Percentiles rank a stretch among this genome's conserved stretches.
These are phyloP conservation scores for Lactuca sativa DNA, from an alignment of 129 eudicot species.

Conservation along the genomic window DNA sequence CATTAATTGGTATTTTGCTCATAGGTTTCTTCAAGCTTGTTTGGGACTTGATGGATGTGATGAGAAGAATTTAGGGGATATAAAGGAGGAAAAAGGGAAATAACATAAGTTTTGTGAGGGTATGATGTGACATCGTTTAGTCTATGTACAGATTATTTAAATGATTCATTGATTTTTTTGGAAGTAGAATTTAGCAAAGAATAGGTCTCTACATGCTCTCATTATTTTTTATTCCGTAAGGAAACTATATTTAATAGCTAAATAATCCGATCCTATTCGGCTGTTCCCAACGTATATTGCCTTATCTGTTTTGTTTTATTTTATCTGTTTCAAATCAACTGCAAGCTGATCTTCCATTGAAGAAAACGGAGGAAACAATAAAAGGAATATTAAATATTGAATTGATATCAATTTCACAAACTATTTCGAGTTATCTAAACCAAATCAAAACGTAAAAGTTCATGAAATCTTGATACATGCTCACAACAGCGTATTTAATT, in stretches of 20 bases:
- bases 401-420: no score
- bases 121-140: slow-evolving; percentile 11
- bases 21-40: slow-evolving; percentile 40
- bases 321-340: no score
- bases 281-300: no score
- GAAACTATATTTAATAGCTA: slow-evolving; percentile 6
- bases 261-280: background rate
- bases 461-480: no score
- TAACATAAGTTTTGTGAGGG: slow-evolving; percentile 17
- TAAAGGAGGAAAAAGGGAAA: slow-evolving; percentile 10
- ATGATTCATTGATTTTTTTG: slow-evolving; percentile 33
- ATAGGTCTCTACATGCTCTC: background rate
- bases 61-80: background rate
- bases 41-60: slow-evolving; percentile 21
- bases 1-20: background rate
- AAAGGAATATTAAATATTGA: no score
- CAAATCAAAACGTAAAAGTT: no score
- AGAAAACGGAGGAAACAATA: no score
- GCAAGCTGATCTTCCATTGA: no score
- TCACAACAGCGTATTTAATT: no score
- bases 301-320: background rate
- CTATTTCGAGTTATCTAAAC: no score
- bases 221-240: slow-evolving; percentile 20
- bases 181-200: slow-evolving; percentile 14
- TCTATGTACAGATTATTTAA: slow-evolving; percentile 29